Conservation (phyloP, 306 rosid species). For the Sophora flavescens region DNA sequence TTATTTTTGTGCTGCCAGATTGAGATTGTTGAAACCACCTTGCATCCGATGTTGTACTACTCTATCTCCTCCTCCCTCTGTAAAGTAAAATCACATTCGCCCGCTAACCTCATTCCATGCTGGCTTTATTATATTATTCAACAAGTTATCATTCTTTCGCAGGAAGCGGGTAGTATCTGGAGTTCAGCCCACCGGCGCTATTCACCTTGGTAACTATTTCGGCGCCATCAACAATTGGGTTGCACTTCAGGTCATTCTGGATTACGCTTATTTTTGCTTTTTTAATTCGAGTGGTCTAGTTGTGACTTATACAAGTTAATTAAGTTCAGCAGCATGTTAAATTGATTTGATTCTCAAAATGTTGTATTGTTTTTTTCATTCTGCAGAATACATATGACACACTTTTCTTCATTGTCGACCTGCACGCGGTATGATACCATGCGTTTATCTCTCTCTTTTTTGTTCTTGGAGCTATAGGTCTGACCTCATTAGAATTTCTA, state of each 20-base stretch:
- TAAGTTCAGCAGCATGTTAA: neutral
- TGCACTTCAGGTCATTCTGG: conserved; percentile 92
- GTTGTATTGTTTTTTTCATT: conserved; percentile 41
- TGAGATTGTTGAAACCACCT: too few relatives aligned
- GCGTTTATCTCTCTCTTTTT: conserved; percentile 22
- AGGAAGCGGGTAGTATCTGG: conserved; percentile 96
- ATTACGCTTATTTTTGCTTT: too few relatives aligned
- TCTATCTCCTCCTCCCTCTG: conserved; percentile 49
- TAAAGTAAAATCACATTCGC: conserved; percentile 56
- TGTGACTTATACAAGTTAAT: conserved; percentile 20
- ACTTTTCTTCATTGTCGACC: conserved; percentile 92
- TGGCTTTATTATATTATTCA: neutral
- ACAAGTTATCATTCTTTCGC: neutral
- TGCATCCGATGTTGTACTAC: too few relatives aligned
- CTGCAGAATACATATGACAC: conserved; percentile 85
- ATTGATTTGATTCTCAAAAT: conserved; percentile 19
- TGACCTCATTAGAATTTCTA: neutral
- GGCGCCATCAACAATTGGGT: conserved; percentile 97
- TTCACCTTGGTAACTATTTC: conserved; percentile 94
- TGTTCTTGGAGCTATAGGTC: neutral
- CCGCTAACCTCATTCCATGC: too few relatives aligned
- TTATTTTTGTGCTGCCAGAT: too few relatives aligned
- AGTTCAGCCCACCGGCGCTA: conserved; percentile 95
- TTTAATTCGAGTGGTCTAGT: neutral
- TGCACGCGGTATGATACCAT: conserved; percentile 78